A percentile compares a stretch with the other conserved stretches of the same genome.
Conservation (phyloP, 371 early-diverging fungal genomes). For the Mycotypha africana region DNA sequence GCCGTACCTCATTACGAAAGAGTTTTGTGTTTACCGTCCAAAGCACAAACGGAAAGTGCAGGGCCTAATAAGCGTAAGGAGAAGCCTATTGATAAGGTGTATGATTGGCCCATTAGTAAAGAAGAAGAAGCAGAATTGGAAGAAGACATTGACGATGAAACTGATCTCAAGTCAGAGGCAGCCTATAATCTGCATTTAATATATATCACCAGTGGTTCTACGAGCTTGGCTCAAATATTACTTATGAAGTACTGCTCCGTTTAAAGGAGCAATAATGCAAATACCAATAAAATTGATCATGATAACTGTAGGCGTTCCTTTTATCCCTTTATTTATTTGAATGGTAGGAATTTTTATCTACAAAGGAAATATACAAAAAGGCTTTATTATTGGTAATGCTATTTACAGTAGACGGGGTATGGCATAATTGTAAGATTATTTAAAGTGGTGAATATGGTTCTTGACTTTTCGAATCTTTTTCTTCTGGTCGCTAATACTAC, state of each 20-base stretch:
- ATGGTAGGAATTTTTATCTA: too few species aligned
- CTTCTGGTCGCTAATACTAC: too few species aligned
- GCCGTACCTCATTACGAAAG: conserved; percentile 81
- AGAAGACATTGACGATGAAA: conserved; percentile 40
- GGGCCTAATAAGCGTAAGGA: conserved; percentile 13
- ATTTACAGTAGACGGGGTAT: too few species aligned
- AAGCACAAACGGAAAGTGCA: neutral
- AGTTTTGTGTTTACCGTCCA: conserved; percentile 55
- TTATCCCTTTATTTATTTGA: too few species aligned
- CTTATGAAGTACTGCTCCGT: conserved; percentile 60
- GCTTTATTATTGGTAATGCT: too few species aligned
- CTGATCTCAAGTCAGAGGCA: conserved; percentile 57
- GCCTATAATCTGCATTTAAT: conserved; percentile 78
- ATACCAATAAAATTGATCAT: too few species aligned
- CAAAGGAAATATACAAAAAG: too few species aligned
- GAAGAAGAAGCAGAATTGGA: conserved; percentile 11
- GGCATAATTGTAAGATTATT: too few species aligned
- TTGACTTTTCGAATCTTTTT: too few species aligned
- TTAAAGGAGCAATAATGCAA: too few species aligned
- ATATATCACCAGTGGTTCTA: conserved; percentile 65
- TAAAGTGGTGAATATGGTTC: too few species aligned
- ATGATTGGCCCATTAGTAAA: conserved; percentile 18
- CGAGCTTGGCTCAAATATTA: conserved; percentile 63
- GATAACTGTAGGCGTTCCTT: too few species aligned
- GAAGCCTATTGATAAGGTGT: conserved; percentile 20